Evolutionary conservation across 2,329 filamentous ascomycete species (phyloP), one percentile per base, ranked within the genome.

Genomic region (Fusarium sp.): DNA sequence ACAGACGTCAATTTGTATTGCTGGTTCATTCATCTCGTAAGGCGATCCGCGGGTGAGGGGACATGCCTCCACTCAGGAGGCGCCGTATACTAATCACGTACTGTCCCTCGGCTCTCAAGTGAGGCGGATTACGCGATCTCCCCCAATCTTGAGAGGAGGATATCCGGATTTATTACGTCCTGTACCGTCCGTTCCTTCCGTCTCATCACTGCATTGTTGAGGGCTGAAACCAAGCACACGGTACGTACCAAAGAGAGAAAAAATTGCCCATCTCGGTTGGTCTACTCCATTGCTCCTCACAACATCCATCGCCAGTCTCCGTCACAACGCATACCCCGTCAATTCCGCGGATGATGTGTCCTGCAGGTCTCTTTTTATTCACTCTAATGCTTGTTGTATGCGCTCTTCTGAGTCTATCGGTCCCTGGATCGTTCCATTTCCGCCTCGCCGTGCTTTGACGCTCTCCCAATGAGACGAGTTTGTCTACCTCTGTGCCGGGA

Each of bases 101-200:
- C 20, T 30, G 8, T 65, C 32, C 64, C 57, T 74, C 63, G 34
- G 50, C 30, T 25, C 56, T 58, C 56, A 41, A n/a, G 39, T 43
- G 67, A 67, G 43, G 62, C 50, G 25, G 30, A 37, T 23, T 62
- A 25, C 25, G 58, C 23, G 67, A 73, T 74, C 68, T 61, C 57
- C 64, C 68, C 74, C 50, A 64, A 43, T 56, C 34, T 52, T 67
- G 35, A 74, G 68, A 7, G 45, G 34, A 37, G 57, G 30, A 34
- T 35, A 50, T 35, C 60, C 60, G 60, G 60, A 32, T 63, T 35
- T 50, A 50, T 50, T 50, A 50, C 32, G 37, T 45, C 41, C 32
- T 20, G 8, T 7, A 10, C 57, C 59, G 39, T 62, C 57, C 59
- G 39, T 62, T 13, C 27, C 41, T 48, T 48, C 39, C 25, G 16